A percentile compares a stretch with the other conserved stretches of the same genome.
Conservation (phyloP, 2,329 filamentous ascomycete species). For the Sporothrix pallida region DNA sequence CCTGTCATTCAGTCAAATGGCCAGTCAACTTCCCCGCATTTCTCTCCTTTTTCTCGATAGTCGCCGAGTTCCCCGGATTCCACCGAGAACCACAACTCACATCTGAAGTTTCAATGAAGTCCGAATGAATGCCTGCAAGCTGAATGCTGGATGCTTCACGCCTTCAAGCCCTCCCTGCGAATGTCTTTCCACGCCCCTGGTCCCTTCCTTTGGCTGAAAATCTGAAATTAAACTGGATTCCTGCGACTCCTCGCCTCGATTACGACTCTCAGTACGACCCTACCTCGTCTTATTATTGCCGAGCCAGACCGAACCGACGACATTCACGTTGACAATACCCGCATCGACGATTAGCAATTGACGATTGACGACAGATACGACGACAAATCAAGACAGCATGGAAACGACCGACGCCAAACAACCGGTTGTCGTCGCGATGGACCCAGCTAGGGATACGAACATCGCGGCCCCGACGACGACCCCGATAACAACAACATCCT, state of each 20-base stretch:
- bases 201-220: neutral
- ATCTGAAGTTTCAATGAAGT: too few relatives aligned
- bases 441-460: neutral
- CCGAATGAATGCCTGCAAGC: too few relatives aligned
- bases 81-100: neutral
- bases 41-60: neutral
- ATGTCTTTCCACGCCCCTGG: neutral
- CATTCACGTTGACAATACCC: neutral
- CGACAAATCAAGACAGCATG: neutral
- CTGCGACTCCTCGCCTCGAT: neutral
- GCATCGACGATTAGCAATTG: neutral
- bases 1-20: neutral
- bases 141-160: too few relatives aligned
- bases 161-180: neutral
- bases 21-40: constrained; percentile 21
- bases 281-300: neutral
- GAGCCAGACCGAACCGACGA: neutral
- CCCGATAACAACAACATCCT: neutral
- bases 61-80: neutral
- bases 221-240: neutral
- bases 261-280: neutral
- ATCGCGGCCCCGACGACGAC: neutral
- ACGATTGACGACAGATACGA: neutral
- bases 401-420: neutral
- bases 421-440: neutral